Base-by-base conservation (phyloP, 495 filamentous ascomycete genomes). In the Hypoxylon rickii region DNA sequence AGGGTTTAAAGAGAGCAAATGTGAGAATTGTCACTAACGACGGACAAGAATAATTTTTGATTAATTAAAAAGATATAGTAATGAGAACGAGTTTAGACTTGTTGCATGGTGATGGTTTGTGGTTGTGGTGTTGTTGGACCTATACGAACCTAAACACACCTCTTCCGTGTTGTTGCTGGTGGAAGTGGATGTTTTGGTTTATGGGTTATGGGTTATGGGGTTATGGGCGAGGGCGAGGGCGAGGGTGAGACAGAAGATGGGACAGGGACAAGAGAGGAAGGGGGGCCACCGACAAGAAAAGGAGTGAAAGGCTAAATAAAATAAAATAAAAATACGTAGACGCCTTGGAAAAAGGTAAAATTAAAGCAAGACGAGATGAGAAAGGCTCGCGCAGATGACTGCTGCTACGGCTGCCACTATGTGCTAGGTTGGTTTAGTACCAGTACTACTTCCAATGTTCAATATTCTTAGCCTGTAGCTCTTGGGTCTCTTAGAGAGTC, bases 351-450 rank as follows among this genome's bases (percentile, higher is more conserved):
- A n/a, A n/a, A n/a, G n/a, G n/a, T n/a, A n/a, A 50, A 61, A 55
- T 55, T 55, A 44, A 51, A 7, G n/a, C 5, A 52, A 52, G 46
- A 61, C 29, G 46, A 55, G 51, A 51, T 37, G 46, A 51, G 58
- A 37, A 46, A 55, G 36, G 51, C 46, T 46, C 41, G 51, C 51
- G 44, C 44, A 24, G 20, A 58, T 46, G 36, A 46, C 34, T 32
- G 29, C 13, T 29, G 4, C 24, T 29, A 29, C 24, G n/a, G n/a
- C n/a, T n/a, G n/a, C n/a, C n/a, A n/a, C n/a, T n/a, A n/a, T n/a
- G n/a, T n/a, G n/a, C n/a, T n/a, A n/a, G n/a, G n/a, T n/a, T n/a
- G n/a, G n/a, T n/a, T n/a, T n/a, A n/a, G n/a, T n/a, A n/a, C n/a
- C n/a, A n/a, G n/a, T n/a, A n/a, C n/a, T n/a, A n/a, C n/a, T n/a